Conservation (phyloP, 2,329 filamentous ascomycete species). For the Zarea fungicola region DNA sequence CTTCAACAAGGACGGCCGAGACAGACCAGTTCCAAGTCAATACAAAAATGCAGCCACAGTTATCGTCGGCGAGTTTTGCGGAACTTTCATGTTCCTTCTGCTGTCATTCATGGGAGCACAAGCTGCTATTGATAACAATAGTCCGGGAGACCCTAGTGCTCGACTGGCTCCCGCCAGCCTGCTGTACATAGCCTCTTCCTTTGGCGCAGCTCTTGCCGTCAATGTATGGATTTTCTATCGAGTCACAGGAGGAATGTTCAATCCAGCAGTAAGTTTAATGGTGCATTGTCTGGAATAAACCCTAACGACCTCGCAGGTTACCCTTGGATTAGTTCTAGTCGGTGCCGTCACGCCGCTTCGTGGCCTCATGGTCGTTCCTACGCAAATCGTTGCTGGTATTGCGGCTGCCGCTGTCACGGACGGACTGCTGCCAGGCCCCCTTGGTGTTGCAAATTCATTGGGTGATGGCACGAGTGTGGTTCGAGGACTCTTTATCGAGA, state of each 20-base stretch:
- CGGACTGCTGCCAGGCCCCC: conserved; percentile 51
- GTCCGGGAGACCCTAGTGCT: conserved; percentile 20
- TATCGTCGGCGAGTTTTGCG: conserved; percentile 43
- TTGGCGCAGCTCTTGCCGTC: conserved; percentile 45
- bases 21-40: neutral
- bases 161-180: conserved; percentile 32
- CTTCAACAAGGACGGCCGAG: neutral
- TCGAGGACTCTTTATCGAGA: conserved; percentile 62
- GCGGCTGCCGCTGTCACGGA: conserved; percentile 53
- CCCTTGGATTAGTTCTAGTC: conserved; percentile 54
- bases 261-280: conserved; percentile 40
- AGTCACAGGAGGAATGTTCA: conserved; percentile 47
- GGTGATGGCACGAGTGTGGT: conserved; percentile 43
- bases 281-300: neutral
- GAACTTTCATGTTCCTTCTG: conserved; percentile 50
- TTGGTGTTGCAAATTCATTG: conserved; percentile 53
- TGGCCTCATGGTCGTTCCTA: conserved; percentile 45
- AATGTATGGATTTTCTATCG: conserved; percentile 55
- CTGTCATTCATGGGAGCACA: conserved; percentile 36
- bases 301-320: conserved; percentile 32
- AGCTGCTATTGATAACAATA: conserved; percentile 30
- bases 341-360: conserved; percentile 51
- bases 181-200: conserved; percentile 45
- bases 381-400: conserved; percentile 56
- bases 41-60: neutral